Evolutionary conservation across 2,329 filamentous ascomycete species (phyloP).

Genomic region (Plectosphaerella cucumerina): DNA sequence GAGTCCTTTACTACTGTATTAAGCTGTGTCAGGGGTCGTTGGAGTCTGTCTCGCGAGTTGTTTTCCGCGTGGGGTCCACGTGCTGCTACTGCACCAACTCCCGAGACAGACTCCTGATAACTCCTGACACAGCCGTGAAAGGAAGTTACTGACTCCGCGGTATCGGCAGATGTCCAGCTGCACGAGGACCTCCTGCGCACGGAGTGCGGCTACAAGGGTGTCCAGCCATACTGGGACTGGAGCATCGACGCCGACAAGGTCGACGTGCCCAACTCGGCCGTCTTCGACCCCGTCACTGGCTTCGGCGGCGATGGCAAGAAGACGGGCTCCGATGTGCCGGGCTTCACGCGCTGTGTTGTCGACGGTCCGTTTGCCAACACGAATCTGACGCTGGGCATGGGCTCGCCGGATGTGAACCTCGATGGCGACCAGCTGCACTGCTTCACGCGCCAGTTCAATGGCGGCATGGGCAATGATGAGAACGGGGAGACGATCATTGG

Average conservation of each 20-base stretch:
- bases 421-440: slow-evolving; percentile 12
- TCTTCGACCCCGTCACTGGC: slow-evolving; percentile 25
- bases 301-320: slow-evolving; percentile 23
- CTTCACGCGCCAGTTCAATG: slow-evolving; percentile 15
- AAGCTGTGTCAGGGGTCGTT: too few species aligned
- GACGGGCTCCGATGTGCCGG: slow-evolving; percentile 10
- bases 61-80: too few species aligned
- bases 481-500: slow-evolving; percentile 12
- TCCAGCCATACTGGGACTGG: slow-evolving; percentile 29
- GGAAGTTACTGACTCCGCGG: too few species aligned
- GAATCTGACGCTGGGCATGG: slow-evolving; percentile 11
- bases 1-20: too few species aligned
- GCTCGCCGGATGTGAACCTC: slow-evolving; percentile 10
- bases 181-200: slow-evolving; percentile 23
- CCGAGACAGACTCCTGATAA: too few species aligned
- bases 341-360: slow-evolving; percentile 14
- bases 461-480: slow-evolving; percentile 5
- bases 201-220: slow-evolving; percentile 25
- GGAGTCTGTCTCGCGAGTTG: too few species aligned
- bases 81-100: too few species aligned
- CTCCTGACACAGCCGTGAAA: too few species aligned
- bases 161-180: slow-evolving; percentile 17
- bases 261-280: slow-evolving; percentile 14
- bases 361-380: slow-evolving; percentile 17
- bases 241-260: slow-evolving; percentile 16